phyloP scores from a whole-genome alignment of 805 yeast genomes.

The Candida wancherniae region DNA sequence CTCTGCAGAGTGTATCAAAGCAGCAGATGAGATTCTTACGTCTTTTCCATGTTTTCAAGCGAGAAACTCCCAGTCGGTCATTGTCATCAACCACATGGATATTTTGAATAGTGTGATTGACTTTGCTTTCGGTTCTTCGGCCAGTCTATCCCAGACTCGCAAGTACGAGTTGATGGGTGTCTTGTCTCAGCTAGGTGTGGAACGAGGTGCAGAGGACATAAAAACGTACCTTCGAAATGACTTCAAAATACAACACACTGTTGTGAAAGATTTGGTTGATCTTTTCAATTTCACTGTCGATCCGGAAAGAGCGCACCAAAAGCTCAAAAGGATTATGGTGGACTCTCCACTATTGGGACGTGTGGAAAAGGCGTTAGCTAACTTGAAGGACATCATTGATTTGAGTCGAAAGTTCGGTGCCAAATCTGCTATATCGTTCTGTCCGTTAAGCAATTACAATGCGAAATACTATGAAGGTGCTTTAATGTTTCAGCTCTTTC shows the following conservation, averaged over 20 bases:
- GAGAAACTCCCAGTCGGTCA: conserved; percentile 44
- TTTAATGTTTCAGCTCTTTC: conserved; percentile 82
- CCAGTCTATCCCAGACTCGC: conserved; percentile 61
- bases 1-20: conserved; percentile 87
- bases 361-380: conserved; percentile 58
- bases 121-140: conserved; percentile 68
- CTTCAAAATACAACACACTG: conserved; percentile 73
- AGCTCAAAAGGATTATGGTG: conserved; percentile 64
- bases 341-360: conserved; percentile 61
- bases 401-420: conserved; percentile 58
- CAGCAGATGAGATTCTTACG: conserved; percentile 66
- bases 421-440: conserved; percentile 50
- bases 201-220: conserved; percentile 58
- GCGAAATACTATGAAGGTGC: conserved; percentile 74
- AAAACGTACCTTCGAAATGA: conserved; percentile 42
- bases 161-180: conserved; percentile 61
- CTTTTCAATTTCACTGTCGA: conserved; percentile 71
- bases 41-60: conserved; percentile 62
- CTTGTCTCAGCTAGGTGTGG: conserved; percentile 73
- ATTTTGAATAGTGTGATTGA: conserved; percentile 59
- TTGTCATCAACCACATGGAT: conserved; percentile 77
- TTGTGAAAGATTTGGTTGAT: conserved; percentile 70
- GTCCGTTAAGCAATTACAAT: conserved; percentile 84
- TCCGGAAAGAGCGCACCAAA: conserved; percentile 57
- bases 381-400: conserved; percentile 55